phyloP scores from a whole-genome alignment of 306 rosid species.

The Corylus americana region DNA sequence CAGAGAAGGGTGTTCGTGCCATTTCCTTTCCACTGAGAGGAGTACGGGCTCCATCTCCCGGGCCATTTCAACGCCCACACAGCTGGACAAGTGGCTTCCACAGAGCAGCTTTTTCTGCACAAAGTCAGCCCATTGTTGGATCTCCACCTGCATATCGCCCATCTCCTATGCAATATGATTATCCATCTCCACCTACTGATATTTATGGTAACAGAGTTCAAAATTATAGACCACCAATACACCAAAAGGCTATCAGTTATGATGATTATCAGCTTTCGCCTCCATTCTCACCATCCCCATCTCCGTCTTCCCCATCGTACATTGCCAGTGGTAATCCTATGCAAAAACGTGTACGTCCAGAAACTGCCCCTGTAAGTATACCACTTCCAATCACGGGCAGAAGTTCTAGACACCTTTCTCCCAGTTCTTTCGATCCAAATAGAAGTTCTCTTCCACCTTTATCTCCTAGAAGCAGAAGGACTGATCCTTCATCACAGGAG shows the following conservation, averaged over 20 bases:
- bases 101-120: slow-evolving; percentile 50
- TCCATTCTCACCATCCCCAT: slow-evolving; percentile 75
- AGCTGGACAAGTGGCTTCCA: slow-evolving; percentile 80
- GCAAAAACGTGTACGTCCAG: slow-evolving; percentile 54
- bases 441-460: slow-evolving; percentile 76
- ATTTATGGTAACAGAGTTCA: slow-evolving; percentile 42
- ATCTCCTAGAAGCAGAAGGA: slow-evolving; percentile 63
- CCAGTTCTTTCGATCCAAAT: slow-evolving; percentile 72
- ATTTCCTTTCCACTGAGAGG: slow-evolving; percentile 59
- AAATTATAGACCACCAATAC: slow-evolving; percentile 36
- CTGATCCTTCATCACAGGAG: slow-evolving; percentile 70
- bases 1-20: slow-evolving; percentile 52
- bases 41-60: slow-evolving; percentile 44
- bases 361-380: slow-evolving; percentile 81
- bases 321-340: slow-evolving; percentile 42
- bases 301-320: slow-evolving; percentile 73
- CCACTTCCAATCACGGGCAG: slow-evolving; percentile 53
- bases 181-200: slow-evolving; percentile 63
- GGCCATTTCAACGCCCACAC: slow-evolving; percentile 50
- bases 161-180: slow-evolving; percentile 52
- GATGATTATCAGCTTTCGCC: slow-evolving; percentile 89
- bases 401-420: slow-evolving; percentile 64
- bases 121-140: slow-evolving; percentile 51
- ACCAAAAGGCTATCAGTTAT: slow-evolving; percentile 43
- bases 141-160: slow-evolving; percentile 64